Conservation (phyloP, 2,329 filamentous ascomycete genomes). For the Tolypocladium guangdongense region DNA sequence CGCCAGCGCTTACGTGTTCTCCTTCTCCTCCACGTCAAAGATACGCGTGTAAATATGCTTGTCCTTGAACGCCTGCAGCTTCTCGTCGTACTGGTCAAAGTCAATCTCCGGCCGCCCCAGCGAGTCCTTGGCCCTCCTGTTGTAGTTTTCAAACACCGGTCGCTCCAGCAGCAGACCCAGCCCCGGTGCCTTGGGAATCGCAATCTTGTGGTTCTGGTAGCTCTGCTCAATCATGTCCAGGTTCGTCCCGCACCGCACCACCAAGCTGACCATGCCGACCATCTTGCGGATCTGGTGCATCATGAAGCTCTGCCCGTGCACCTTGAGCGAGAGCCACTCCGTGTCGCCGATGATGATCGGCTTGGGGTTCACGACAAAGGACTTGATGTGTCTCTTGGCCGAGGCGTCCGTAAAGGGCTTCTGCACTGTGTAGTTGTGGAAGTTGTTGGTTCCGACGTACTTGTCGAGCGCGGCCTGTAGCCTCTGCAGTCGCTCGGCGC, state of each 20-base stretch:
- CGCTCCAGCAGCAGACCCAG: constrained; percentile 80
- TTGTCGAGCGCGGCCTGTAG: constrained; percentile 64
- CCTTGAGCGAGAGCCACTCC: constrained; percentile 90
- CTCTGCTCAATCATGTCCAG: constrained; percentile 60
- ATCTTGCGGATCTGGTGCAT: constrained; percentile 99
- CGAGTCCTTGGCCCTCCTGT: constrained; percentile 55
- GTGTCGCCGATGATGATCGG: constrained; percentile 83
- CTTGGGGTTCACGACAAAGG: constrained; percentile 65
- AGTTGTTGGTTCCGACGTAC: constrained; percentile 82
- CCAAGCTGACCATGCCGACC: constrained; percentile 82
- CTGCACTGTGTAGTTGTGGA: constrained; percentile 95
- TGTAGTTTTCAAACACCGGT: constrained; percentile 87
- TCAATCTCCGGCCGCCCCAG: constrained; percentile 60
- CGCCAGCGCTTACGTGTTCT: constrained; percentile 59
- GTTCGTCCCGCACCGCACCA: constrained; percentile 75
- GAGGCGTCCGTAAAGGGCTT: constrained; percentile 74
- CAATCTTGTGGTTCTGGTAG: constrained; percentile 62
- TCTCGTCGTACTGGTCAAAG: constrained; percentile 65
- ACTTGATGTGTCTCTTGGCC: constrained; percentile 83
- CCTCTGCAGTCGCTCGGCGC: constrained; percentile 55
- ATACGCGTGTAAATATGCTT: constrained; percentile 85
- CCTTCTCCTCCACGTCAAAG: constrained; percentile 78
- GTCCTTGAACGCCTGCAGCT: constrained; percentile 85
- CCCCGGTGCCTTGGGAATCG: constrained; percentile 88
- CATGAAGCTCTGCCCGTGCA: constrained; percentile 98